phyloP scores from a whole-genome alignment of 306 rosid genomes.

The Biancaea sappan region DNA sequence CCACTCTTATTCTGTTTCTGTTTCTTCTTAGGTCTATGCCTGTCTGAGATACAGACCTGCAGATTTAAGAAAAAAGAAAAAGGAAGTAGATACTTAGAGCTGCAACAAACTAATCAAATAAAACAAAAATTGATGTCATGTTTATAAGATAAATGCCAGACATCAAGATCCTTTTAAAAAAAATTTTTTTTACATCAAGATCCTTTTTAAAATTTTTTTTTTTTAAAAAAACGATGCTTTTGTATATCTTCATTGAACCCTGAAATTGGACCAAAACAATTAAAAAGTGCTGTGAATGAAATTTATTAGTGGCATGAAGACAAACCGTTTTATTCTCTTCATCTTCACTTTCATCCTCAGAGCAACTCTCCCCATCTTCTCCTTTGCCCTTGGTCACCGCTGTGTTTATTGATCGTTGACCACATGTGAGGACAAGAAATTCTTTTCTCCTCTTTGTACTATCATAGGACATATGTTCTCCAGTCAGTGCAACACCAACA shows the following conservation, averaged over 20 bases:
- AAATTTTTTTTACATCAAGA: not conserved
- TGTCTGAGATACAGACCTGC: constrained; percentile 73
- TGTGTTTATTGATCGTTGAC: constrained; percentile 56
- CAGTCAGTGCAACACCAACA: constrained; percentile 33
- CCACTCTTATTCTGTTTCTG: constrained; percentile 62
- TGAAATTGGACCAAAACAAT: too few relatives aligned
- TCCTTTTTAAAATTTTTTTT: too few relatives aligned
- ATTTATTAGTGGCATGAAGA: not conserved
- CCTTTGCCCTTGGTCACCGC: constrained; percentile 52
- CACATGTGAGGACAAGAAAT: constrained; percentile 85
- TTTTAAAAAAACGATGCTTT: not conserved
- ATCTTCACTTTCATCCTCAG: constrained; percentile 63
- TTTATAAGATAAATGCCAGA: not conserved
- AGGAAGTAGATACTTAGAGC: not conserved
- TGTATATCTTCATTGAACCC: not conserved
- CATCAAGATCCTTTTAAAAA: not conserved
- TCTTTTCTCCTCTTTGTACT: constrained; percentile 89
- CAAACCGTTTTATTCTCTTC: constrained; percentile 76
- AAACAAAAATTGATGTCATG: not conserved
- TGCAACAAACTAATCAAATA: not conserved
- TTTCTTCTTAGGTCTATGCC: constrained; percentile 78
- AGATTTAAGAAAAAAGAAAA: not conserved
- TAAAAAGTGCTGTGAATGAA: too few relatives aligned
- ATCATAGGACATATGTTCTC: constrained; percentile 33
- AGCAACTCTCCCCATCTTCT: constrained; percentile 64